Evolutionary conservation across 2,329 filamentous ascomycete species (phyloP).

Genomic region (Cladosporium austrohemisphaericum): DNA sequence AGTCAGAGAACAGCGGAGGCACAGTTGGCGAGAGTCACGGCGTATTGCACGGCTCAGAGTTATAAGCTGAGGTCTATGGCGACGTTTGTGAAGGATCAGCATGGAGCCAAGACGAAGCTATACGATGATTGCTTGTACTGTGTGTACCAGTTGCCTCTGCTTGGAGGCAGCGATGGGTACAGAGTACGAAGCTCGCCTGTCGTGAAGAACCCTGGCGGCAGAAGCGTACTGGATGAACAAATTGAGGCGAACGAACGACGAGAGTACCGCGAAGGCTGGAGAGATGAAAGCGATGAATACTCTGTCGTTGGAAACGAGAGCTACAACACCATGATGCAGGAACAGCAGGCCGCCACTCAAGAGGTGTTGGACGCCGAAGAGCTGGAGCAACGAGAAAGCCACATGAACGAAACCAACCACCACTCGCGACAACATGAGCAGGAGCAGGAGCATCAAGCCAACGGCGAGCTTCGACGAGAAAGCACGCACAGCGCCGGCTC

Average conservation of each 20-base stretch:
- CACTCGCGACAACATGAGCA: constrained; percentile 10
- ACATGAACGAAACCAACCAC: constrained; percentile 11
- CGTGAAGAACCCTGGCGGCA: constrained; percentile 86
- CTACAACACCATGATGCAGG: constrained; percentile 14
- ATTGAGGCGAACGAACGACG: constrained; percentile 89
- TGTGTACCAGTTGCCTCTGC: constrained; percentile 85
- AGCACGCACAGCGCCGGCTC: constrained; percentile 30
- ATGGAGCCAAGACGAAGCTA: constrained; percentile 88
- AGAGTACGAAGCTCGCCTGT: constrained; percentile 85
- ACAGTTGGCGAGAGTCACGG: constrained; percentile 83
- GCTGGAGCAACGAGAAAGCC: constrained; percentile 12
- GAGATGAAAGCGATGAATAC: constrained; percentile 71
- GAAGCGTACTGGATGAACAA: constrained; percentile 87
- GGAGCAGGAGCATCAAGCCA: constrained; percentile 2
- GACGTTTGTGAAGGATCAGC: constrained; percentile 79
- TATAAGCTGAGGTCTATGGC: constrained; percentile 89
- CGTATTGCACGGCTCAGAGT: constrained; percentile 92
- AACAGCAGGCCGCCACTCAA: constrained; percentile 18
- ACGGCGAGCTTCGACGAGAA: constrained; percentile 20
- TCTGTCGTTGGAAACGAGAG: constrained; percentile 30
- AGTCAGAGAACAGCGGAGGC: constrained; percentile 67
- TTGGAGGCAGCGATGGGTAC: constrained; percentile 83
- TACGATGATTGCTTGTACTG: constrained; percentile 98
- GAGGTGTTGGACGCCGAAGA: constrained; percentile 13
- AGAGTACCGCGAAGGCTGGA: constrained; percentile 88